phyloP scores from a whole-genome alignment of 257 asterid species.

The Craterostigma plantagineum region DNA sequence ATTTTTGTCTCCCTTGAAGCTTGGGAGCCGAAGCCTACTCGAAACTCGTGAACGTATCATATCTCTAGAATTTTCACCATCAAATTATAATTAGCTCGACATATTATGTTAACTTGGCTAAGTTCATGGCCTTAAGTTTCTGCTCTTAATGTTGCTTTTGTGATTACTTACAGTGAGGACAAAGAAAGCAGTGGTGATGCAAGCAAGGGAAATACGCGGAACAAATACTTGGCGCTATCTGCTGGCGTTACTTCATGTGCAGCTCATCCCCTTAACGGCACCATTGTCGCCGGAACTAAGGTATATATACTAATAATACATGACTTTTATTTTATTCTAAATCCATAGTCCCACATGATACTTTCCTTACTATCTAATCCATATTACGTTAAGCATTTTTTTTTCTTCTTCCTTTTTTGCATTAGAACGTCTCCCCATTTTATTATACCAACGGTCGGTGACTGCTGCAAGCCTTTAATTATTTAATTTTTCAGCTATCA shows the following conservation, averaged over 20 bases:
- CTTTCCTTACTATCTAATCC: too few relatives aligned
- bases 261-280: constrained; percentile 62
- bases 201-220: constrained; percentile 21
- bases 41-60: not conserved
- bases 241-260: constrained; percentile 63
- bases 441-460: not conserved
- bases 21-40: not conserved
- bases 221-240: constrained; percentile 30
- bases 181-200: constrained; percentile 13
- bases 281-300: constrained; percentile 82
- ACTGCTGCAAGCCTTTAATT: not conserved
- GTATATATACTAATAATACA: too few relatives aligned
- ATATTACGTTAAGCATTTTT: too few relatives aligned
- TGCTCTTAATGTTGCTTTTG: constrained; percentile 8
- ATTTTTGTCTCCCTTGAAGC: not conserved
- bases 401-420: constrained; percentile 5
- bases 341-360: too few relatives aligned
- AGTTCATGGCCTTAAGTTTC: not conserved
- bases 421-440: not conserved
- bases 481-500: constrained; percentile 31
- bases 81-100: not conserved
- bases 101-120: not conserved
- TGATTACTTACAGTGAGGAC: constrained; percentile 37
- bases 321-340: too few relatives aligned
- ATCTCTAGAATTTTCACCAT: too few relatives aligned